Conservation (phyloP, 2,329 filamentous ascomycete species). For the Septoria petroselini region DNA sequence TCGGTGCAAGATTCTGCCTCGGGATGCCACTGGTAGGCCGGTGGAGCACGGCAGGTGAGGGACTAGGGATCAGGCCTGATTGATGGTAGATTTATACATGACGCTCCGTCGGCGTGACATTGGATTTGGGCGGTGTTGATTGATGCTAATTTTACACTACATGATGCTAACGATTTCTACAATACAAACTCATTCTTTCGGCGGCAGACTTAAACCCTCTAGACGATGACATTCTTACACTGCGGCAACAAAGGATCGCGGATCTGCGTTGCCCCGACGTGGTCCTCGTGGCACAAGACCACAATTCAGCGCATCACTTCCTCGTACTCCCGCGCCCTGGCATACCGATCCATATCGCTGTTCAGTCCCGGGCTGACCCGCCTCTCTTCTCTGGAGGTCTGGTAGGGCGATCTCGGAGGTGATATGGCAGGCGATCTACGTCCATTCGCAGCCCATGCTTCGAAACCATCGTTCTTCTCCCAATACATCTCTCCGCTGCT, state of each 20-base stretch:
- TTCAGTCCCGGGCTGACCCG: conserved; percentile 12
- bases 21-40: conserved; percentile 6
- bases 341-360: conserved; percentile 16
- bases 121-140: too few species aligned
- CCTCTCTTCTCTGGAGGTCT: conserved; percentile 8
- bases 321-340: conserved; percentile 13
- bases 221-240: too few species aligned
- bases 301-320: conserved; percentile 8
- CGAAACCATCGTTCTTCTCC: conserved; percentile 5
- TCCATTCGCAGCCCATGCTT: conserved; percentile 1
- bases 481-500: neutral
- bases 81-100: neutral
- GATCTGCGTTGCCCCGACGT: too few species aligned
- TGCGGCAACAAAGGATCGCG: too few species aligned
- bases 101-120: neutral
- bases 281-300: too few species aligned
- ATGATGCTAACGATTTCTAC: neutral
- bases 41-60: conserved; percentile 11
- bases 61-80: neutral
- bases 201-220: too few species aligned
- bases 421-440: neutral
- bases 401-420: conserved; percentile 9
- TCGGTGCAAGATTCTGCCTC: conserved; percentile 32
- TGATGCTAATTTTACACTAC: neutral
- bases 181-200: neutral